Conservation (phyloP, 768 basidiomycete species). For the Cystofilobasidium ferigula region DNA sequence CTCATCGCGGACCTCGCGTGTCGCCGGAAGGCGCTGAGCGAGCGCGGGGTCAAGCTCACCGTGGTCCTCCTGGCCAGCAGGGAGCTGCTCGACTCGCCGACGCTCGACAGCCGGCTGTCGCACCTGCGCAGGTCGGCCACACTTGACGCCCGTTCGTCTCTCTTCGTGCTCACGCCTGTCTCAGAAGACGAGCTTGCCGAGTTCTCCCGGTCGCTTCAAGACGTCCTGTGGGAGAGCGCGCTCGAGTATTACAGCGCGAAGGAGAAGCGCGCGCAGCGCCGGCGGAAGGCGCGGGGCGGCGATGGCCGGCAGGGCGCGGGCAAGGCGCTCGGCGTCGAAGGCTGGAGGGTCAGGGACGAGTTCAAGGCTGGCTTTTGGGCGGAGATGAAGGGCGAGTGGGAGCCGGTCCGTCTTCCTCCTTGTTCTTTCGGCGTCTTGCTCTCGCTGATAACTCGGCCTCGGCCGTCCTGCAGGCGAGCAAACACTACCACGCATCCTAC, state of each 20-base stretch:
- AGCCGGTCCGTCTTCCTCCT: slow-evolving; percentile 56
- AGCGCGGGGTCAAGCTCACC: slow-evolving; percentile 84
- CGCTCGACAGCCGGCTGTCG: slow-evolving; percentile 70
- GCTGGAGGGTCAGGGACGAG: slow-evolving; percentile 93
- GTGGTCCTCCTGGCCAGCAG: slow-evolving; percentile 86
- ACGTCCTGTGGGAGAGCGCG: slow-evolving; percentile 76
- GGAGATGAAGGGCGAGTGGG: slow-evolving; percentile 84
- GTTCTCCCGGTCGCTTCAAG: slow-evolving; percentile 78
- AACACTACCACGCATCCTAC: background rate
- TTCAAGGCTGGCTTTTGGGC: slow-evolving; percentile 97
- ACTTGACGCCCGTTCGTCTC: slow-evolving; percentile 77
- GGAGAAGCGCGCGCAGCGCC: slow-evolving; percentile 58
- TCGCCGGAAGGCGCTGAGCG: slow-evolving; percentile 65
- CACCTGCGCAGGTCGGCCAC: slow-evolving; percentile 77
- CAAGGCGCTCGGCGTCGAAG: slow-evolving; percentile 64
- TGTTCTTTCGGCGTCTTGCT: slow-evolving; percentile 49
- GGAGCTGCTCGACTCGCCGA: slow-evolving; percentile 73
- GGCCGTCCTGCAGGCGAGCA: slow-evolving; percentile 47
- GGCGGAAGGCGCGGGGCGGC: slow-evolving; percentile 3
- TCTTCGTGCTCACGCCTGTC: slow-evolving; percentile 92
- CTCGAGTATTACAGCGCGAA: slow-evolving; percentile 68
- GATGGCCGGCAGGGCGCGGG: slow-evolving; percentile 32
- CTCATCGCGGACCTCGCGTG: slow-evolving; percentile 67
- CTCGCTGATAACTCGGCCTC: slow-evolving; percentile 70
- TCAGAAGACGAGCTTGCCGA: slow-evolving; percentile 71